Conservation (phyloP, 768 basidiomycete species). For the Leccinum uliginosum region DNA sequence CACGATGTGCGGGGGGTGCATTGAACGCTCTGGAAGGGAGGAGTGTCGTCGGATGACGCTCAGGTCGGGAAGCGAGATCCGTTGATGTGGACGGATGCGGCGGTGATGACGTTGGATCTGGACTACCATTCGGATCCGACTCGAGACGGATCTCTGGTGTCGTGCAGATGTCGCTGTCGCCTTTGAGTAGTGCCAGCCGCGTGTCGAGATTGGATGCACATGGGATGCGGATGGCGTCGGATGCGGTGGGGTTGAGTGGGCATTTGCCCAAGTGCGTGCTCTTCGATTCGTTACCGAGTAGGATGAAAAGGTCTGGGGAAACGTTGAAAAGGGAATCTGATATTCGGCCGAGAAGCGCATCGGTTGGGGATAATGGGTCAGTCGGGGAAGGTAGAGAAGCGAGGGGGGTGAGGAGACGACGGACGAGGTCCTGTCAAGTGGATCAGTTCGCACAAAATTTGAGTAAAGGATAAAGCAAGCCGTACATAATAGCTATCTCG, state of each 20-base stretch:
- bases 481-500: constrained; percentile 71
- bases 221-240: constrained; percentile 43
- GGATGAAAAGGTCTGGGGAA: constrained; percentile 44
- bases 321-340: constrained; percentile 56
- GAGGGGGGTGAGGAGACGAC: constrained; percentile 56
- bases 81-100: constrained; percentile 34
- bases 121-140: constrained; percentile 16
- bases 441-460: constrained; percentile 4
- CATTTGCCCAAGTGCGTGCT: constrained; percentile 29
- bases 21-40: constrained; percentile 43
- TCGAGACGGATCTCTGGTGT: constrained; percentile 43
- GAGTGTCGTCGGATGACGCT: constrained; percentile 39
- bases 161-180: constrained; percentile 11
- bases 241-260: constrained; percentile 48
- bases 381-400: constrained; percentile 39
- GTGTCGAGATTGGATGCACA: constrained; percentile 51
- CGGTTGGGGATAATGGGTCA: constrained; percentile 36
- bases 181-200: constrained; percentile 45
- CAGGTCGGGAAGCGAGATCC: constrained; percentile 22
- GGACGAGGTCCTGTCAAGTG: constrained; percentile 57
- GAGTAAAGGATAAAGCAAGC: not conserved
- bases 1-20: constrained; percentile 48
- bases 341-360: constrained; percentile 45
- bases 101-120: constrained; percentile 1
- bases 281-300: constrained; percentile 53